Conservation (phyloP, 441 rosid species). For the Macaranga tanarius region DNA sequence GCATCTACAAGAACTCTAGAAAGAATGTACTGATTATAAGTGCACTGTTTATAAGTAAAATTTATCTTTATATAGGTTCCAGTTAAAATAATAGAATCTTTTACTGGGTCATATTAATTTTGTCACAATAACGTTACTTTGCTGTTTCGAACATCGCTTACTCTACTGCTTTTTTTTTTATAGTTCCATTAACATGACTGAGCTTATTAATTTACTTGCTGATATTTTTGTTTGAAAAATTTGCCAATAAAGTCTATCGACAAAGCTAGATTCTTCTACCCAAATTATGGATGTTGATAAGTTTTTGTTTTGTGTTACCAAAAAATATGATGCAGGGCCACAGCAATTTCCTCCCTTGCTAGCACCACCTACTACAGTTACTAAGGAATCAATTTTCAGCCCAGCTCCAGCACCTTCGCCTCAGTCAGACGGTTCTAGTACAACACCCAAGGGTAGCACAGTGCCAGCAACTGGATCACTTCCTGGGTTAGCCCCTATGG, state of each 20-base stretch:
- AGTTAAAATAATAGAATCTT: not conserved
- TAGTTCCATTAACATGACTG: not conserved
- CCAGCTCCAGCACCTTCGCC: conserved; percentile 70
- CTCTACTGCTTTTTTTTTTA: not conserved
- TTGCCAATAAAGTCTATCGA: not conserved
- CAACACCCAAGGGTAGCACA: conserved; percentile 43
- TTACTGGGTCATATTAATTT: not conserved
- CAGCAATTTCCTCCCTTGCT: conserved; percentile 66
- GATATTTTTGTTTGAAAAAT: not conserved
- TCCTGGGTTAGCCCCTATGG: conserved; percentile 53
- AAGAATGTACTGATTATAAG: not conserved
- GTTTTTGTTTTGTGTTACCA: conserved; percentile 5
- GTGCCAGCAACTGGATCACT: conserved; percentile 57
- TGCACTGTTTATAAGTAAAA: too few species aligned
- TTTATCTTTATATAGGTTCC: not conserved
- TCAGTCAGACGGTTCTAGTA: conserved; percentile 33
- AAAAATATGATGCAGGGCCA: conserved; percentile 50
- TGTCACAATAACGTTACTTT: not conserved
- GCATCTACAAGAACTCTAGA: not conserved
- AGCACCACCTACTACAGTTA: conserved; percentile 73
- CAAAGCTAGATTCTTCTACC: not conserved
- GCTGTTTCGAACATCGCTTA: not conserved
- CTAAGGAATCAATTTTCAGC: conserved; percentile 42
- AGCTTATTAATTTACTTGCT: not conserved
- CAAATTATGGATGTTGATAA: not conserved